Evolutionary conservation across 257 asterid species (phyloP).

Genomic region (Solanum stenotomum): DNA sequence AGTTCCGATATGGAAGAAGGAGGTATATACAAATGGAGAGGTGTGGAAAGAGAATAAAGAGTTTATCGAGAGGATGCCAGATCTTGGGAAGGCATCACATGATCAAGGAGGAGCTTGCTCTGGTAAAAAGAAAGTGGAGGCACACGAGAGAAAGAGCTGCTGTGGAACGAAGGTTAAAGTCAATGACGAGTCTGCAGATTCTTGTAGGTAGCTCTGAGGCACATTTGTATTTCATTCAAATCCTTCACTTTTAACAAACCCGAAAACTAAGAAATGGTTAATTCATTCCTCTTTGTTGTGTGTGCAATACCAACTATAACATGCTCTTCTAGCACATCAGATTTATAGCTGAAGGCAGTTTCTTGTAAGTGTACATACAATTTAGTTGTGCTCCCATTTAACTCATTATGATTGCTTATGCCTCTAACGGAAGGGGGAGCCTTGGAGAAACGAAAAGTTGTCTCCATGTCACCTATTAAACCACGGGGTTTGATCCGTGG

Average conservation of each 20-base stretch:
- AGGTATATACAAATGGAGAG: slow-evolving; percentile 85
- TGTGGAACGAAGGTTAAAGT: slow-evolving; percentile 53
- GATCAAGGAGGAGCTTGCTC: slow-evolving; percentile 13
- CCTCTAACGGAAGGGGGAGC: background rate
- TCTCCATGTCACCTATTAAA: background rate
- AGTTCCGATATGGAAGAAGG: slow-evolving; percentile 98
- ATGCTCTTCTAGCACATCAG: background rate
- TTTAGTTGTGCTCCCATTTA: background rate
- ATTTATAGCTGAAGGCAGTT: background rate
- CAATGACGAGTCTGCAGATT: slow-evolving; percentile 10
- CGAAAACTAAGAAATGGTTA: background rate
- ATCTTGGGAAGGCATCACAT: slow-evolving; percentile 24
- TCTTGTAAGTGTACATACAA: background rate
- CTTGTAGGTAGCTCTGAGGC: background rate
- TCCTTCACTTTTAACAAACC: background rate
- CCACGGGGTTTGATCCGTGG: background rate
- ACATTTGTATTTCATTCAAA: background rate
- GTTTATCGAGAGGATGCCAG: slow-evolving; percentile 58
- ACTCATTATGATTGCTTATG: background rate
- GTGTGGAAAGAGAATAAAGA: slow-evolving; percentile 93
- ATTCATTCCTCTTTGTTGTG: background rate
- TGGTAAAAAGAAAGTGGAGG: slow-evolving; percentile 29
- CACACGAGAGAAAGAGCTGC: slow-evolving; percentile 30
- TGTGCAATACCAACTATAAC: background rate
- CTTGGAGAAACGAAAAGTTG: background rate